Conservation (phyloP, 2,329 filamentous ascomycete species). For the Fusarium sp. region DNA sequence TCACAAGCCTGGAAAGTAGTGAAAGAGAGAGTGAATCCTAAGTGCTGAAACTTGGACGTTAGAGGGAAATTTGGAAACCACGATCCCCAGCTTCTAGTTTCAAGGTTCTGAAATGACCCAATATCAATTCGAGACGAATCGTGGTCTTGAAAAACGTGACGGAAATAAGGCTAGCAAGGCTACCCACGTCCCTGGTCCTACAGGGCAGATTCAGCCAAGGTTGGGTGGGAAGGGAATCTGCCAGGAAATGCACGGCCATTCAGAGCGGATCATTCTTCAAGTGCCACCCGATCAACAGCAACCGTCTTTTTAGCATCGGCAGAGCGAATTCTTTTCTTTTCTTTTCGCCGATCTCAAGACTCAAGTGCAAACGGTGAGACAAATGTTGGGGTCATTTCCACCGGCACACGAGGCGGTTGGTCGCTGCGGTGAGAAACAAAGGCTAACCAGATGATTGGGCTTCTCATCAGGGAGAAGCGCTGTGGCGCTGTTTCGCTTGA, state of each 20-base stretch:
- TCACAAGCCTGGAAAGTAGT: background rate
- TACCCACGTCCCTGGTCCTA: background rate
- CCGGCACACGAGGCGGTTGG: slow-evolving; percentile 1
- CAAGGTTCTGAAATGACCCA: slow-evolving; percentile 33
- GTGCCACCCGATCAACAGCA: slow-evolving; percentile 5
- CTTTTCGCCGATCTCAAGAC: slow-evolving; percentile 10
- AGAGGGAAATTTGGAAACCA: slow-evolving; percentile 9
- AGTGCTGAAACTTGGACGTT: slow-evolving; percentile 11
- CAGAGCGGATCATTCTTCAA: slow-evolving; percentile 10
- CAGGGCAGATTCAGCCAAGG: slow-evolving; percentile 12
- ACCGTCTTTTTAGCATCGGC: slow-evolving; percentile 1
- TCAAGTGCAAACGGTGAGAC: background rate
- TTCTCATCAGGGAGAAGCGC: slow-evolving; percentile 25
- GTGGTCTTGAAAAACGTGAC: background rate
- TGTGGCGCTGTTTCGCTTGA: slow-evolving; percentile 32
- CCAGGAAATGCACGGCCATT: slow-evolving; percentile 10
- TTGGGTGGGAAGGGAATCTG: background rate
- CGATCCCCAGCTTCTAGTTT: background rate
- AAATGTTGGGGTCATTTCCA: slow-evolving; percentile 5
- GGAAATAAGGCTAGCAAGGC: slow-evolving; percentile 21
- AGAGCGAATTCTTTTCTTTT: background rate
- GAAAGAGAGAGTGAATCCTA: background rate
- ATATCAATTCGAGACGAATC: slow-evolving; percentile 30
- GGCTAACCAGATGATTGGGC: slow-evolving; percentile 15
- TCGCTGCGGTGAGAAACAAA: slow-evolving; percentile 14